These are phyloP conservation scores for Uronychia setigera DNA, from an alignment of 73 alveolate species.

Conservation along the genomic window DNA sequence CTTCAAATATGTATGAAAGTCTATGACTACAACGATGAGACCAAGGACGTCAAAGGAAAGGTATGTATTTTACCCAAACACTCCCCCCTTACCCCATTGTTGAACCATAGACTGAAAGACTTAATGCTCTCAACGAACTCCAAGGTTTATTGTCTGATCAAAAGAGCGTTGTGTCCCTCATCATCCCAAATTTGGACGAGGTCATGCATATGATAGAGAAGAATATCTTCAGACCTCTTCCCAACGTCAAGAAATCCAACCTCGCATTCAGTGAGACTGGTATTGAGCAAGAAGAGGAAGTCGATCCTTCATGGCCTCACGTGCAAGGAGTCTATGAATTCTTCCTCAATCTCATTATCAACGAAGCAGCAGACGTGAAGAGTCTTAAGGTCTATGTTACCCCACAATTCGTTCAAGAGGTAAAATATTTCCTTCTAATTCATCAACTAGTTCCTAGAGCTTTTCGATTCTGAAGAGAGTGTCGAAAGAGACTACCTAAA, in stretches of 20 bases:
- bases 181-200: slow-evolving; percentile 84
- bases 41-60: slow-evolving; percentile 79
- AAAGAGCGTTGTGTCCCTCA: slow-evolving; percentile 67
- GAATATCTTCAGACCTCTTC: slow-evolving; percentile 91
- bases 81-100: background rate
- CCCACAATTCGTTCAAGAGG: slow-evolving; percentile 71
- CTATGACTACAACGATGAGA: slow-evolving; percentile 88
- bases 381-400: slow-evolving; percentile 70
- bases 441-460: slow-evolving; percentile 54
- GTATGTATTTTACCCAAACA: background rate
- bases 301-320: slow-evolving; percentile 88
- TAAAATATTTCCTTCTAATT: background rate
- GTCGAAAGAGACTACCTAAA: slow-evolving; percentile 85
- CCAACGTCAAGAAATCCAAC: slow-evolving; percentile 67
- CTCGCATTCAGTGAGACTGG: slow-evolving; percentile 53
- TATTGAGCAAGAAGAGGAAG: slow-evolving; percentile 38
- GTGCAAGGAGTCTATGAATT: slow-evolving; percentile 76
- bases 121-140: slow-evolving; percentile 76
- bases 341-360: slow-evolving; percentile 71
- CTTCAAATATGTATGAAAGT: slow-evolving; percentile 16
- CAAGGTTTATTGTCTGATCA: slow-evolving; percentile 71
- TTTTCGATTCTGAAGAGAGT: slow-evolving; percentile 82
- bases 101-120: slow-evolving; percentile 62
- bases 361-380: slow-evolving; percentile 77
- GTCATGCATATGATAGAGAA: slow-evolving; percentile 91